A percentile compares a stretch with the other conserved stretches of the same genome.
phyloP scores from a whole-genome alignment of 805 yeast genomes.

The Kuraishia ogatae region DNA sequence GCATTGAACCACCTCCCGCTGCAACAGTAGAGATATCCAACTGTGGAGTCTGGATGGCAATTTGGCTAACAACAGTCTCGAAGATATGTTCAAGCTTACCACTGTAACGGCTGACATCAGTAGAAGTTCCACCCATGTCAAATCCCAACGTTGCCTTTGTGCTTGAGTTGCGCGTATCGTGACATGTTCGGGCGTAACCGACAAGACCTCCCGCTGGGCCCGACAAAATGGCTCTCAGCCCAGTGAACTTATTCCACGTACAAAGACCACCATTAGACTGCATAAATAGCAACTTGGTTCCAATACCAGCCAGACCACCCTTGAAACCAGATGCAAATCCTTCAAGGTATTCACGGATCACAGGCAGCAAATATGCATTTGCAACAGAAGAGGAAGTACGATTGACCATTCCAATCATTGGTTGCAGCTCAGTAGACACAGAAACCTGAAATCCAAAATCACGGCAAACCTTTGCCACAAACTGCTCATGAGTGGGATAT shows the following conservation, averaged over 20 bases:
- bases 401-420: slow-evolving; percentile 71
- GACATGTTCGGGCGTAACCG: slow-evolving; percentile 83
- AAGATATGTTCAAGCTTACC: slow-evolving; percentile 72
- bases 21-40: slow-evolving; percentile 76
- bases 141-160: slow-evolving; percentile 59
- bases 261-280: slow-evolving; percentile 95
- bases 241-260: slow-evolving; percentile 76
- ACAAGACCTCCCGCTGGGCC: slow-evolving; percentile 99
- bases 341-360: slow-evolving; percentile 52
- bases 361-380: slow-evolving; percentile 81
- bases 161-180: slow-evolving; percentile 36
- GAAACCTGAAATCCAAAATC: slow-evolving; percentile 66
- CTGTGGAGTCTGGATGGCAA: slow-evolving; percentile 79
- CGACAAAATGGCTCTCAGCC: slow-evolving; percentile 78
- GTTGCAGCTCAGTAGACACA: slow-evolving; percentile 58
- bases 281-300: slow-evolving; percentile 53
- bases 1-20: slow-evolving; percentile 75
- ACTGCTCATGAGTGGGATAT: slow-evolving; percentile 28
- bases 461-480: slow-evolving; percentile 50
- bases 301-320: slow-evolving; percentile 50
- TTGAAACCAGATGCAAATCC: slow-evolving; percentile 56
- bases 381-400: slow-evolving; percentile 74
- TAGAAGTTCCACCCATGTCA: slow-evolving; percentile 90
- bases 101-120: slow-evolving; percentile 72
- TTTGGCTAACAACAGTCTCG: slow-evolving; percentile 79